Evolutionary conservation across 139 green algal species (phyloP).

Genomic region (Volvox africanus): DNA sequence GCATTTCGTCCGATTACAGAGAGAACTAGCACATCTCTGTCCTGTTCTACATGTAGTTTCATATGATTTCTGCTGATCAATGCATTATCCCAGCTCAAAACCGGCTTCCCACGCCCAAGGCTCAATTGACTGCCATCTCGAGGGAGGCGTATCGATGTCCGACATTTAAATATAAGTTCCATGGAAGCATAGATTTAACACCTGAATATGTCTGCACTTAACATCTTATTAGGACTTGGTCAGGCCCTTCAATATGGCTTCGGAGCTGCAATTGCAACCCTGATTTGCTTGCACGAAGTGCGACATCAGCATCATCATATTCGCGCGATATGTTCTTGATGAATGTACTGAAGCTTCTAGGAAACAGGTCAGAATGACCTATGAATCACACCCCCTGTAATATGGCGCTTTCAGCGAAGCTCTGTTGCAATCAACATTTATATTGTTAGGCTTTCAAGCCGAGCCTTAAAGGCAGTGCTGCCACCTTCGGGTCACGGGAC

Average conservation of each 20-base stretch:
- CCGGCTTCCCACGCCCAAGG: not conserved
- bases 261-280: not conserved
- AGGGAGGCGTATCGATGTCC: not conserved
- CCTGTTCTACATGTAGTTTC: not conserved
- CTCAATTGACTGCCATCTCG: not conserved
- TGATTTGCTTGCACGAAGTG: not conserved
- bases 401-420: no score
- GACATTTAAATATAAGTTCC: slow-evolving; percentile 10
- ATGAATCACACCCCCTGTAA: no score
- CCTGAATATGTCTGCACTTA: not conserved
- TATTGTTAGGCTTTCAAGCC: no score
- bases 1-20: not conserved
- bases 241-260: not conserved
- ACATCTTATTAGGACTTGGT: not conserved
- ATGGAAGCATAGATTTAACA: not conserved
- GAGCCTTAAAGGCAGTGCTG: no score
- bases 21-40: not conserved
- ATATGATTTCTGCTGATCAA: slow-evolving; percentile 26
- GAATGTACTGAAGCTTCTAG: no score
- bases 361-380: no score
- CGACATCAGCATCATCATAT: no score
- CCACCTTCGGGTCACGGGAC: no score
- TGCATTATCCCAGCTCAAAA: slow-evolving; percentile 7
- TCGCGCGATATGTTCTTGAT: no score
- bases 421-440: no score